A percentile compares a stretch with the other conserved stretches of the same genome.
These are phyloP conservation scores for Garcileccinum viscosum DNA, from an alignment of 1,284 basidiomycete genomes.

Conservation along the genomic window DNA sequence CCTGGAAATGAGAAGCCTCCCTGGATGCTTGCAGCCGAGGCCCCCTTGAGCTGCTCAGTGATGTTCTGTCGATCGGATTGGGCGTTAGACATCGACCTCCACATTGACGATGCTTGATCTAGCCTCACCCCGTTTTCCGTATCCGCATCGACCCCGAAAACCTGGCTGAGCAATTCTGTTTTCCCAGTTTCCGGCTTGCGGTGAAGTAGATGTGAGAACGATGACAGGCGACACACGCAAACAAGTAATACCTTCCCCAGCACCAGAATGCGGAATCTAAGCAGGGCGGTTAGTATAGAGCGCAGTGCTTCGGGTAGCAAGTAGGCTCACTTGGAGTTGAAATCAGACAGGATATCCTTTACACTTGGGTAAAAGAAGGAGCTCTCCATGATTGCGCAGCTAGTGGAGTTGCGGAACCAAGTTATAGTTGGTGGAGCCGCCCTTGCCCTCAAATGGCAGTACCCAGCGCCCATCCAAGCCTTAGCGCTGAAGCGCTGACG, in stretches of 20 bases:
- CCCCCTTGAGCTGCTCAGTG: neutral
- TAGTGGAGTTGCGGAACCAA: neutral
- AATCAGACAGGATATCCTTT: neutral
- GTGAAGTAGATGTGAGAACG: neutral
- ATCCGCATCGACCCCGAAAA: slow-evolving; percentile 9
- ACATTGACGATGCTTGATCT: neutral
- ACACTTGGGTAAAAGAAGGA: slow-evolving; percentile 3
- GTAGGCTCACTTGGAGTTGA: neutral
- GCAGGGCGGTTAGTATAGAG: neutral
- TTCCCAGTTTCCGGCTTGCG: slow-evolving; percentile 9
- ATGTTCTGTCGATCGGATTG: neutral
- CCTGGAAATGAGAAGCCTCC: slow-evolving; percentile 4
- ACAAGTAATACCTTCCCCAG: slow-evolving; percentile 7
- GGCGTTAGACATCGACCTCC: neutral
- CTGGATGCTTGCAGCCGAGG: neutral
- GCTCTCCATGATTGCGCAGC: slow-evolving; percentile 2
- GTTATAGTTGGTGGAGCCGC: neutral
- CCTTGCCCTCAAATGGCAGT: slow-evolving; percentile 4
- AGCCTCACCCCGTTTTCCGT: neutral
- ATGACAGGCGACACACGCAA: neutral
- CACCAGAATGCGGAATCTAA: slow-evolving; percentile 7
- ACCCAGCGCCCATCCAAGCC: neutral
- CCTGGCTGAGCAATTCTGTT: slow-evolving; percentile 3
- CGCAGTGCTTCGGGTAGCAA: neutral
- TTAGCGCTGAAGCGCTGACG: neutral